Evolutionary conservation across 2,329 filamentous ascomycete genomes (phyloP).

Genomic region (Calonectria pauciramosa): DNA sequence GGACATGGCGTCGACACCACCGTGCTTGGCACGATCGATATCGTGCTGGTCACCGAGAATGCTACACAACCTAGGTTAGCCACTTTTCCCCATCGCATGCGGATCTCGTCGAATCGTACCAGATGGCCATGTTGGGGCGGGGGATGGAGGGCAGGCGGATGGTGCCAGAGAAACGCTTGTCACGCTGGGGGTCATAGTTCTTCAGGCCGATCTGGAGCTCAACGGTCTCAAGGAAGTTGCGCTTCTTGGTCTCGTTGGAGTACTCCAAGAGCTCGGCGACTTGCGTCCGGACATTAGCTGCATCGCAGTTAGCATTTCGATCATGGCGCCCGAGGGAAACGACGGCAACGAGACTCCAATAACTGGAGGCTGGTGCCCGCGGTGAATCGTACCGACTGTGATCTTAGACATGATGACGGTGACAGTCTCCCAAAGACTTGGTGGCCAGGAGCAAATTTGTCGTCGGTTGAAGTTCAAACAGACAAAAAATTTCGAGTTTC

Average conservation of each 20-base stretch:
- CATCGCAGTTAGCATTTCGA: slow-evolving; percentile 57
- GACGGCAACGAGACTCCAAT: background rate
- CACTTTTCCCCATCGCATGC: background rate
- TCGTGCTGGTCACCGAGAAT: slow-evolving; percentile 87
- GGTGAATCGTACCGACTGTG: slow-evolving; percentile 73
- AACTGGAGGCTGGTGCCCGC: background rate
- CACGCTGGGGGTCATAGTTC: slow-evolving; percentile 99
- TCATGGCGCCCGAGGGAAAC: background rate
- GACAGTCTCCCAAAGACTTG: slow-evolving; percentile 92
- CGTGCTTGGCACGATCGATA: slow-evolving; percentile 99
- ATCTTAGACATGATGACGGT: slow-evolving; percentile 91
- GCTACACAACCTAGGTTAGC: slow-evolving; percentile 48
- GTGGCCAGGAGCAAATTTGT: slow-evolving; percentile 64
- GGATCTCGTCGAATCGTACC: slow-evolving; percentile 51
- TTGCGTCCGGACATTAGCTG: slow-evolving; percentile 94
- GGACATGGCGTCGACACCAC: slow-evolving; percentile 98
- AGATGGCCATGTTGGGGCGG: slow-evolving; percentile 91
- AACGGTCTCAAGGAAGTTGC: slow-evolving; percentile 97
- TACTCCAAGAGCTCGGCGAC: slow-evolving; percentile 95
- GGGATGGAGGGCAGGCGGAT: slow-evolving; percentile 94
- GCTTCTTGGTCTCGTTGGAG: slow-evolving; percentile 94
- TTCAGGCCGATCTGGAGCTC: slow-evolving; percentile 94
- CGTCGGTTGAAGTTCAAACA: slow-evolving; percentile 41
- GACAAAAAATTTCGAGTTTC: slow-evolving; percentile 43
- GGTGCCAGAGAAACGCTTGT: slow-evolving; percentile 99